phyloP scores from a whole-genome alignment of 164 flowering plant genomes.

The Annona cherimola region DNA sequence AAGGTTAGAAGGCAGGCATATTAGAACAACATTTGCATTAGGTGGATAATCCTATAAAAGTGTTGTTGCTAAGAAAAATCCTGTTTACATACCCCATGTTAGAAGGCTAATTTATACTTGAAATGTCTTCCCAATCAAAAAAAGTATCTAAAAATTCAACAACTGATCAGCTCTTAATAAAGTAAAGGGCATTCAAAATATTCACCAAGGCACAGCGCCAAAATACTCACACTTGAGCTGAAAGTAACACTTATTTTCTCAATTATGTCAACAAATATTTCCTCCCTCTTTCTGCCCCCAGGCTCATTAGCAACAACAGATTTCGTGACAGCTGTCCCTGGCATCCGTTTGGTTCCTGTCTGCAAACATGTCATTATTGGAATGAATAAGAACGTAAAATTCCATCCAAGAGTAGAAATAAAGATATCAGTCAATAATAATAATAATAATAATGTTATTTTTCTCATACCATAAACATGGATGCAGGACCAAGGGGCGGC shows the following conservation, averaged over 20 bases:
- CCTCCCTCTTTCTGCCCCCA: conserved; percentile 88
- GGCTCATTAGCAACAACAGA: conserved; percentile 94
- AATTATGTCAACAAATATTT: conserved; percentile 90
- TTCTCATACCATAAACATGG: conserved; percentile 74
- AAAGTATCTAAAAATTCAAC: not conserved
- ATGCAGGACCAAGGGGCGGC: conserved; percentile 82
- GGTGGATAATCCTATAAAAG: not conserved
- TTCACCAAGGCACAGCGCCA: not conserved
- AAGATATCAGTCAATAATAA: not conserved
- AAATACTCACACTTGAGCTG: conserved; percentile 84
- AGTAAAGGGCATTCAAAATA: not conserved
- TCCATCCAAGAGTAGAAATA: not conserved
- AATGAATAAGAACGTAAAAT: conserved; percentile 14
- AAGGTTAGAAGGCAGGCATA: no score
- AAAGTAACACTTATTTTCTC: conserved; percentile 92
- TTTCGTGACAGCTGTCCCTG: conserved; percentile 94
- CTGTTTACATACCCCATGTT: not conserved
- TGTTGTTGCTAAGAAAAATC: not conserved
- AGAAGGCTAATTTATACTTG: not conserved
- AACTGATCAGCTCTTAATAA: not conserved
- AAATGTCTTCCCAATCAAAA: not conserved
- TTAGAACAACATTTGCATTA: no score
- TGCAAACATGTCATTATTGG: conserved; percentile 30
- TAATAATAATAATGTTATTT: not conserved
- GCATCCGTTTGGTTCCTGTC: conserved; percentile 96